Evolutionary conservation across 2,329 filamentous ascomycete species (phyloP).

Genomic region (Pseudogymnoascus sp.): DNA sequence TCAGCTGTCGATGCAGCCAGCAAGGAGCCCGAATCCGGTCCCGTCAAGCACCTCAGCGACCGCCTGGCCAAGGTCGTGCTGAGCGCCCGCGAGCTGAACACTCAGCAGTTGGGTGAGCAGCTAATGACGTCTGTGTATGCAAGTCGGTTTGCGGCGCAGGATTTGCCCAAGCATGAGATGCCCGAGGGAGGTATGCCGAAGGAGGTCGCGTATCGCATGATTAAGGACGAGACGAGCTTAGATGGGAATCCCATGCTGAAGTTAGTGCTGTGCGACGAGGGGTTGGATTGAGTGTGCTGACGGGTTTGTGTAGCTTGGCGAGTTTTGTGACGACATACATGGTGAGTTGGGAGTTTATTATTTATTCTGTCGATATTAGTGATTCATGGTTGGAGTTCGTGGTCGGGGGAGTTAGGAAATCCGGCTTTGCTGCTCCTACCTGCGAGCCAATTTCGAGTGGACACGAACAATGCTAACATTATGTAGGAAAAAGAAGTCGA

Average conservation of each 20-base stretch:
- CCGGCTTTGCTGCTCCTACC: neutral
- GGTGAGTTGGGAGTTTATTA: constrained; percentile 40
- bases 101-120: neutral
- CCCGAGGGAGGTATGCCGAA: constrained; percentile 84
- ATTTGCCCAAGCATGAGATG: constrained; percentile 78
- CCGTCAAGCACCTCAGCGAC: constrained; percentile 27
- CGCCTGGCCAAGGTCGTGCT: constrained; percentile 40
- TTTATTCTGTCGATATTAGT: neutral
- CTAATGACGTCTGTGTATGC: constrained; percentile 59
- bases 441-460: neutral
- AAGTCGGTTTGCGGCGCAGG: constrained; percentile 69
- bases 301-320: constrained; percentile 54
- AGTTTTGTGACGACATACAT: constrained; percentile 96
- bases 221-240: constrained; percentile 85
- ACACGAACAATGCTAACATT: constrained; percentile 1
- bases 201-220: constrained; percentile 91
- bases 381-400: neutral
- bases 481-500: constrained; percentile 81
- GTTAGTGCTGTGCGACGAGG: constrained; percentile 36
- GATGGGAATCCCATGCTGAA: constrained; percentile 87
- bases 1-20: constrained; percentile 30
- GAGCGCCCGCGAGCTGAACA: constrained; percentile 13
- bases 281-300: constrained; percentile 8
- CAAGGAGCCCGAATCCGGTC: constrained; percentile 13
- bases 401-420: neutral